Conservation (phyloP, 2,329 filamentous ascomycete genomes). For the Monilinia fructigena region DNA sequence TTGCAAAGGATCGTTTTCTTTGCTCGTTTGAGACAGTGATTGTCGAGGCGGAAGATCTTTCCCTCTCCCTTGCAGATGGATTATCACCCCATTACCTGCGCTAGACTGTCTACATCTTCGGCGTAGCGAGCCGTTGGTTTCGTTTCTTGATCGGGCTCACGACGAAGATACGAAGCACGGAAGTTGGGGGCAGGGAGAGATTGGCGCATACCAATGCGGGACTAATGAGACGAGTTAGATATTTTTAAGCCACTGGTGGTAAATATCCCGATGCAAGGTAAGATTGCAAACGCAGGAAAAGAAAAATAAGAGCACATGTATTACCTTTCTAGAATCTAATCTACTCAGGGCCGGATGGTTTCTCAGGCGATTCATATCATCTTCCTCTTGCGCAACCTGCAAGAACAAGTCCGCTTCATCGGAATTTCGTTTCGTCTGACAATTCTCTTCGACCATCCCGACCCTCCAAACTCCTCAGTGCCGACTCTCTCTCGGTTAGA, state of each 20-base stretch:
- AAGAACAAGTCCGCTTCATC: constrained; percentile 40
- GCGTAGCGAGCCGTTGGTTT: constrained; percentile 28
- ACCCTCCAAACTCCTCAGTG: constrained; percentile 35
- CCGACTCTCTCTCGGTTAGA: constrained; percentile 23
- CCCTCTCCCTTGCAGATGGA: constrained; percentile 32
- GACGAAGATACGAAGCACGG: constrained; percentile 32
- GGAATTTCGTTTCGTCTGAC: constrained; percentile 35
- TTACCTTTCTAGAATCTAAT: constrained; percentile 35
- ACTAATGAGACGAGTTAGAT: constrained; percentile 31
- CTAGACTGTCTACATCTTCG: constrained; percentile 34
- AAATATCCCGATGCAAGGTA: neutral
- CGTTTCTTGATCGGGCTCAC: constrained; percentile 36
- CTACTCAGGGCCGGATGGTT: constrained; percentile 27
- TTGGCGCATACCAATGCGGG: constrained; percentile 34
- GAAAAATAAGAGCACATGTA: constrained; percentile 8
- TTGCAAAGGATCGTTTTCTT: constrained; percentile 32
- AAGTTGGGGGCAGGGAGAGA: constrained; percentile 32
- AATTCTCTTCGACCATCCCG: constrained; percentile 26
- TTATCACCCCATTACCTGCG: constrained; percentile 36
- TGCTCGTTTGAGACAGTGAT: constrained; percentile 29
- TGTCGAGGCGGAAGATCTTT: constrained; percentile 27
- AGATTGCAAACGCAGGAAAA: neutral
- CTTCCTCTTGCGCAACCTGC: constrained; percentile 38
- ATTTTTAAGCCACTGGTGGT: constrained; percentile 1
- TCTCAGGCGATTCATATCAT: constrained; percentile 28